A percentile compares a stretch with the other conserved stretches of the same genome.
Conservation (phyloP, 176 grass and related monocot genomes). For the Miscanthus lutarioriparius region DNA sequence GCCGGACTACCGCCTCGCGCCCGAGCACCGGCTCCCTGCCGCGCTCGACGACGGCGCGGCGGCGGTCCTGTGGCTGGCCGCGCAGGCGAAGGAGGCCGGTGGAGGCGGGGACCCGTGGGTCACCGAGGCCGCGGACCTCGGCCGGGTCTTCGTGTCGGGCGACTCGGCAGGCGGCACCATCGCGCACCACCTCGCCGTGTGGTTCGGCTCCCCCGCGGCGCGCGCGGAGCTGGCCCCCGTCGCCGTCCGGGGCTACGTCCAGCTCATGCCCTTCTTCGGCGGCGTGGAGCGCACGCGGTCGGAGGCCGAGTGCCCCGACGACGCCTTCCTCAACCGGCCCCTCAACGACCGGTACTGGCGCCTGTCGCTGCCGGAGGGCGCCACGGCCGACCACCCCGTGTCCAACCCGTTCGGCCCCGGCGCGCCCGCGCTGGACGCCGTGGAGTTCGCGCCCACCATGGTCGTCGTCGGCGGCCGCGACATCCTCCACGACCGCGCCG, state of each 20-base stretch:
- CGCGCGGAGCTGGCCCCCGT: conserved; percentile 47
- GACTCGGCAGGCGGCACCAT: conserved; percentile 83
- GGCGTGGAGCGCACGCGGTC: conserved; percentile 56
- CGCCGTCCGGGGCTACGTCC: conserved; percentile 53
- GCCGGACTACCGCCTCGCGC: conserved; percentile 84
- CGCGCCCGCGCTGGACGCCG: conserved; percentile 45
- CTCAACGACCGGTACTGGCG: conserved; percentile 90
- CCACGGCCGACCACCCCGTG: conserved; percentile 60
- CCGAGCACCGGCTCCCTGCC: conserved; percentile 76
- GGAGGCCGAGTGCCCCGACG: conserved; percentile 69
- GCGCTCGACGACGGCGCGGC: conserved; percentile 53
- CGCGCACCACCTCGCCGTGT: conserved; percentile 75
- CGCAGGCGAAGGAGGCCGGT: neutral
- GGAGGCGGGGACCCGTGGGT: conserved; percentile 49
- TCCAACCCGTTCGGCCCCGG: conserved; percentile 74
- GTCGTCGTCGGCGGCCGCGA: conserved; percentile 68
- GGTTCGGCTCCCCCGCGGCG: conserved; percentile 48
- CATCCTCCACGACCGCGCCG: conserved; percentile 74
- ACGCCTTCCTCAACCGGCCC: conserved; percentile 61
- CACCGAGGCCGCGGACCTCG: conserved; percentile 51
- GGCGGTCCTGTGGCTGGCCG: conserved; percentile 48
- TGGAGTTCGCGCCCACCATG: conserved; percentile 61
- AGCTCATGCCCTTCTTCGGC: conserved; percentile 84
- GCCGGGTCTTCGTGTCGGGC: conserved; percentile 65
- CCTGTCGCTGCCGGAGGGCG: conserved; percentile 65